Evolutionary conservation across 805 yeast genomes (phyloP).

Genomic region (Kregervanrija pseudodelftensis): DNA sequence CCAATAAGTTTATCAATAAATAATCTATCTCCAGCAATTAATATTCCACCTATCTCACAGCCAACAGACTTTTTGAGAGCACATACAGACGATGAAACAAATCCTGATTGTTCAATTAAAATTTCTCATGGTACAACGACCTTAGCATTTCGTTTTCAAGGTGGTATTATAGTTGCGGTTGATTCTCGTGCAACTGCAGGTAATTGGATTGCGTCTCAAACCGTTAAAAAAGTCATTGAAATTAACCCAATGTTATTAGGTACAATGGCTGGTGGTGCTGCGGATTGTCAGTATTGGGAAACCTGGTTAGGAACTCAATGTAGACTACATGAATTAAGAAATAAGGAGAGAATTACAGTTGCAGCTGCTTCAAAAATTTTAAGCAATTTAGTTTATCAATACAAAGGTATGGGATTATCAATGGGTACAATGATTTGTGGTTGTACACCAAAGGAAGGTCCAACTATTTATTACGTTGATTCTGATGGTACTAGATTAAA

Average conservation of each 20-base stretch:
- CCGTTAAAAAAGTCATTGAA: constrained; percentile 94
- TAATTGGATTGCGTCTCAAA: constrained; percentile 95
- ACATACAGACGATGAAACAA: constrained; percentile 92
- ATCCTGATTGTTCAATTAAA: constrained; percentile 91
- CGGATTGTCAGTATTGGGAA: constrained; percentile 99
- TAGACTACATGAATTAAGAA: constrained; percentile 87
- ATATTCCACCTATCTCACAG: constrained; percentile 76
- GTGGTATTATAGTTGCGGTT: constrained; percentile 93
- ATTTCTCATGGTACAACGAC: constrained; percentile 99
- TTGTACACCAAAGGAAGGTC: constrained; percentile 90
- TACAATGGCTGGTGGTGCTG: constrained; percentile 99
- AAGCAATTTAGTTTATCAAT: constrained; percentile 81
- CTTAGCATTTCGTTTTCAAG: constrained; percentile 90
- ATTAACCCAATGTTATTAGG: constrained; percentile 93
- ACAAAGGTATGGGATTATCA: constrained; percentile 96
- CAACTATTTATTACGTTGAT: constrained; percentile 92
- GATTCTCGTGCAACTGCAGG: constrained; percentile 99
- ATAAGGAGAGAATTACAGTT: constrained; percentile 89
- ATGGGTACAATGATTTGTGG: constrained; percentile 99
- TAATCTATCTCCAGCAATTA: constrained; percentile 50
- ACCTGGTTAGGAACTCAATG: constrained; percentile 98
- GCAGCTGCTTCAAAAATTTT: constrained; percentile 95
- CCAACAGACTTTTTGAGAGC: constrained; percentile 93
- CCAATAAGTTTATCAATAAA: constrained; percentile 3
- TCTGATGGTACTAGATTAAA: constrained; percentile 93